Percentiles rank a stretch among this genome's conserved stretches.
These are phyloP conservation scores for Tephrocybe sp. DNA, from an alignment of 768 basidiomycete genomes.

Conservation along the genomic window DNA sequence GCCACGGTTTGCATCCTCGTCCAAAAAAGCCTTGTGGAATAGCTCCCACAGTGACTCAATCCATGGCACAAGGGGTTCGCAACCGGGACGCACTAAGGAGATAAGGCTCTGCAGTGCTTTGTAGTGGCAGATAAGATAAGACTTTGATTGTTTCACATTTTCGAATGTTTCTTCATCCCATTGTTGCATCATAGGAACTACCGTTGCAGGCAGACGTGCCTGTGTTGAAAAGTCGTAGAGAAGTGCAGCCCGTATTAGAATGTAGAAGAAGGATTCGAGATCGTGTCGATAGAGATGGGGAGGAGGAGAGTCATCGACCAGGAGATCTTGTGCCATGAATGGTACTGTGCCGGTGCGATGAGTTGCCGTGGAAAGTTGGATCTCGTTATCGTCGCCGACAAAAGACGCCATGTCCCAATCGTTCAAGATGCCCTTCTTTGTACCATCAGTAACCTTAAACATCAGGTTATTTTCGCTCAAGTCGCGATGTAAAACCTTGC, in stretches of 20 bases:
- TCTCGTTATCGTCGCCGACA: constrained; percentile 9
- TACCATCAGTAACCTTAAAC: constrained; percentile 12
- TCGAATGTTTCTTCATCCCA: too few species aligned
- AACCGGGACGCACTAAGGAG: too few species aligned
- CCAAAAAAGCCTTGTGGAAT: too few species aligned
- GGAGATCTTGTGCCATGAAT: constrained; percentile 29
- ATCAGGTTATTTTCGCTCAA: constrained; percentile 32
- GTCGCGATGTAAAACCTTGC: constrained; percentile 29
- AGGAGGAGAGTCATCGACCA: constrained; percentile 1
- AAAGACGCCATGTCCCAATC: constrained; percentile 28
- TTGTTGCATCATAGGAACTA: too few species aligned
- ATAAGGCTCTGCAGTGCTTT: too few species aligned
- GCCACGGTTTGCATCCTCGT: too few species aligned
- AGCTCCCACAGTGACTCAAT: too few species aligned
- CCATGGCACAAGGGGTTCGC: too few species aligned
- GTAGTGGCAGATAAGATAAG: too few species aligned
- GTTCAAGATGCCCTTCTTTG: constrained; percentile 22
- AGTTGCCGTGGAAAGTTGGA: constrained; percentile 9
- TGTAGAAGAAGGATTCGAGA: not conserved
- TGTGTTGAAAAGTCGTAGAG: not conserved
- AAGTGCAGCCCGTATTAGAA: not conserved
- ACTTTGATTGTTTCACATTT: too few species aligned
- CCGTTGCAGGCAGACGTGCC: too few species aligned
- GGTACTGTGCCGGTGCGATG: constrained; percentile 28
- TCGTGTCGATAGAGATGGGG: not conserved